Evolutionary conservation across 495 filamentous ascomycete genomes (phyloP), one percentile per base, ranked within the genome.

Genomic region (Neohortaea acidophila): DNA sequence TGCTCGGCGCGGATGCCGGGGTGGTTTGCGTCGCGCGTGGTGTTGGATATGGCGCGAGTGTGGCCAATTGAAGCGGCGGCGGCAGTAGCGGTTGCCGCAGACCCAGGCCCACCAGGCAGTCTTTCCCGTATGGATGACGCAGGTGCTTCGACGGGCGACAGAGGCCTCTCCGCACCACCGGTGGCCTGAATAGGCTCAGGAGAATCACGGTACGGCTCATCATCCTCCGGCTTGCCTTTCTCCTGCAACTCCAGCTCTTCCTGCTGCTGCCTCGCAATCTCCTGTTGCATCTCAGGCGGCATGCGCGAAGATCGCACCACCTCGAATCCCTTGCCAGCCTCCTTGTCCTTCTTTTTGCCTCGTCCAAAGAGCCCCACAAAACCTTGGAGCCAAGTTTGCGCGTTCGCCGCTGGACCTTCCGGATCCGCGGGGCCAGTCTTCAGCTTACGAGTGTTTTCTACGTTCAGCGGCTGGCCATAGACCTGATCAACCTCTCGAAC

Each of bases 351-450:
- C 48, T 89, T 93, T 2, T 72, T 79, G 56, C 89, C 84, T 5
- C 36, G 34, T 6, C 77, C 81, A 21, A 75, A 75, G 41, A 94
- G 70, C n/a, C n/a, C n/a, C 22, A 92, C 59, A 24, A 43, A 31
- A 13, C 67, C 68, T 47, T 79, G 77, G 57, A 97, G 70, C 80
- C 86, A 97, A 0, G 84, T 83, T 2, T 81, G 77, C 1, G 89
- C 86, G 7, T 79, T 82, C 3, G 81, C 77, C 10, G 89, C 79
- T 2, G 87, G 85, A 0, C 84, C 78, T 23, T 86, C 92, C 4
- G 89, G 89, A 60, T 97, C 91, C 13, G 87, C 85, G 1, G 89
- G 89, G 0, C 89, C 91, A 2, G 89, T 97, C 49, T 85, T 83
- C 36, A 94, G 63, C 52, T 81, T 84, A 24, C 89, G 69, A 21